Base-by-base conservation (phyloP, 2,329 filamentous ascomycete genomes). In the Fusarium foetens region DNA sequence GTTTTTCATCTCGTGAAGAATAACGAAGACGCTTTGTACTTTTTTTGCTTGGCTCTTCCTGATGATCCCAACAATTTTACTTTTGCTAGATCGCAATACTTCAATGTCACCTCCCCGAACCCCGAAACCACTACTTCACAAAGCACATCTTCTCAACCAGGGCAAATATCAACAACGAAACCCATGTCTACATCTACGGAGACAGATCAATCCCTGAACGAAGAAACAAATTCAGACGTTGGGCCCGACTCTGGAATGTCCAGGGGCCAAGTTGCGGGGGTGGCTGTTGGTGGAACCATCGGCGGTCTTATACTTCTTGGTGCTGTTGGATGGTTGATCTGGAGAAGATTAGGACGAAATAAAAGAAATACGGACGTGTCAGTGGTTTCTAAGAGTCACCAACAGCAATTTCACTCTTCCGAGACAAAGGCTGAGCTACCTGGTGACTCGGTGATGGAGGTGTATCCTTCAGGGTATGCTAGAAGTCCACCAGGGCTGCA, bases 281-380 rank as follows among this genome's bases (percentile, higher is more conserved):
- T 29, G n/a, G 54, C 42, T 4, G 60, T 60, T 8, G 60, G 54
- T 6, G 42, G n/a, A 4, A 25, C 21, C 0, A 17, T 59, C 5
- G 43, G 60, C 0, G 43, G 54, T 11, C 10, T n/a, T 0, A 5
- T 51, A 5, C 6, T 63, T 17, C 1, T 63, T 17, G 54, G 60
- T 0, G 36, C 0, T 2, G 1, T 38, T 1, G 54, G 60, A 31
- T 60, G 43, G 43, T 4, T 51, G 0, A 8, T 41, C 8, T 49
- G 43, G 43, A 43, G 23, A 31, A 17, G 5, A 4, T 8, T 19
- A 2, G 36, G 1, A 19, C 19, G 10, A 3, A 14, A 1, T 0
- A 3, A 59, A 39, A n/a, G 1, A 11, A 2, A 48, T 1, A 8
- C 16, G 1, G 19, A 9, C 5, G 6, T 17, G 3, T n/a, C 33